Evolutionary conservation across 441 rosid species (phyloP).

Genomic region (Adansonia grandidieri): DNA sequence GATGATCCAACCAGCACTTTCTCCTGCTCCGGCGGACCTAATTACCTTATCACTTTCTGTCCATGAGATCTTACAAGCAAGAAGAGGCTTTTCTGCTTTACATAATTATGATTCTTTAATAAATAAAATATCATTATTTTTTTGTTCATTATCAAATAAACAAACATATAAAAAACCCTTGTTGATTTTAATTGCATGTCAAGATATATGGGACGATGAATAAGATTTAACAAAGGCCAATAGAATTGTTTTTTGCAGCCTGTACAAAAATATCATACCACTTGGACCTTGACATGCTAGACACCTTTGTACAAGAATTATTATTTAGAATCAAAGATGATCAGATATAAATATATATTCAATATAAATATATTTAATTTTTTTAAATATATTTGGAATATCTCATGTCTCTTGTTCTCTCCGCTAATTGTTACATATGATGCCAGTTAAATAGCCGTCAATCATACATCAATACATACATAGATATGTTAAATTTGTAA

Average conservation of each 20-base stretch:
- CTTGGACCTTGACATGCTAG: too few species aligned
- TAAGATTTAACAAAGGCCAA: background rate
- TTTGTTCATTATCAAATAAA: background rate
- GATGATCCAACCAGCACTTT: slow-evolving; percentile 37
- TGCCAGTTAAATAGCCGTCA: slow-evolving; percentile 30
- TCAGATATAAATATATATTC: too few species aligned
- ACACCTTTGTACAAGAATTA: too few species aligned
- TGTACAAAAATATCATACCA: too few species aligned
- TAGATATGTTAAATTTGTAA: background rate
- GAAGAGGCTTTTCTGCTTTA: background rate
- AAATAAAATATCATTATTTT: background rate
- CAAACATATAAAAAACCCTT: background rate
- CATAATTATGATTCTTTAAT: background rate
- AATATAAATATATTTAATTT: too few species aligned
- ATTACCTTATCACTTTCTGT: slow-evolving; percentile 49
- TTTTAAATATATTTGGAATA: too few species aligned
- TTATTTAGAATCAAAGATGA: too few species aligned
- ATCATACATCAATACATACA: background rate
- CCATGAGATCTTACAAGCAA: slow-evolving; percentile 26
- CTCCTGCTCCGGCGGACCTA: slow-evolving; percentile 37
- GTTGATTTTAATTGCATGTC: background rate
- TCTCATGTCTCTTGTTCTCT: too few species aligned
- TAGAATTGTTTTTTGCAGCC: too few species aligned
- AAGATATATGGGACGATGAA: background rate
- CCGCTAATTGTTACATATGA: slow-evolving; percentile 50